Conservation (phyloP, 2,329 filamentous ascomycete species). For the Dendrostoma leiphaemia region DNA sequence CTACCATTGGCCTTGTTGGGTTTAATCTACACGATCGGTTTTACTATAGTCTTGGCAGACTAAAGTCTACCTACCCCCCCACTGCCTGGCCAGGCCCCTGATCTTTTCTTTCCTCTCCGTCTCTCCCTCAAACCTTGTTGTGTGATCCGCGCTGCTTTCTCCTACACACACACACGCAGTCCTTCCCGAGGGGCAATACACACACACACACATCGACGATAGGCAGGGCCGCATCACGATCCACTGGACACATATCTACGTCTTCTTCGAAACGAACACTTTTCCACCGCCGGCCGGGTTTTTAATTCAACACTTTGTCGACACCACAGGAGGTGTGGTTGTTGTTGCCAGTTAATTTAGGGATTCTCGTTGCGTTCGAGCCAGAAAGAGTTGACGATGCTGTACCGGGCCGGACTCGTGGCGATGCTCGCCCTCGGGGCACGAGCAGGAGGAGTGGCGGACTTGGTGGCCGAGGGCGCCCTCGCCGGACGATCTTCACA, state of each 20-base stretch:
- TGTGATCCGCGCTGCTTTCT: slow-evolving; percentile 2
- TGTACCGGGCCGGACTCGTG: slow-evolving; percentile 33
- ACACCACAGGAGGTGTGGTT: neutral
- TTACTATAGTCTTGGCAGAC: slow-evolving; percentile 5
- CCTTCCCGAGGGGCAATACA: neutral
- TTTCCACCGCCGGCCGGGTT: slow-evolving; percentile 16
- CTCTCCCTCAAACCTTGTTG: neutral
- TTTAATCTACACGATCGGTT: slow-evolving; percentile 1
- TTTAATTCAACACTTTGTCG: neutral
- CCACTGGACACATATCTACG: neutral
- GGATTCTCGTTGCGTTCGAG: no score
- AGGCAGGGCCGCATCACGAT: slow-evolving; percentile 12
- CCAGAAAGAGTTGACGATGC: slow-evolving; percentile 34
- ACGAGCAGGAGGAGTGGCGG: slow-evolving; percentile 33
- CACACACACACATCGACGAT: neutral
- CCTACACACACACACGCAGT: slow-evolving; percentile 1
- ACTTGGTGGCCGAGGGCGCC: slow-evolving; percentile 24
- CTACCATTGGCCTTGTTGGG: neutral
- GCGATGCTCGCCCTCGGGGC: slow-evolving; percentile 34
- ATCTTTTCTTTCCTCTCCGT: neutral
- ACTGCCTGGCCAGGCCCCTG: no score
- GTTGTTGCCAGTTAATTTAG: neutral
- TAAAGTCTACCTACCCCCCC: slow-evolving; percentile 6
- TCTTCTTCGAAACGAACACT: neutral
- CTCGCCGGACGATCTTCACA: slow-evolving; percentile 22